Conservation (phyloP, 2,329 filamentous ascomycete species). For the Penicillium sclerotiorum region DNA sequence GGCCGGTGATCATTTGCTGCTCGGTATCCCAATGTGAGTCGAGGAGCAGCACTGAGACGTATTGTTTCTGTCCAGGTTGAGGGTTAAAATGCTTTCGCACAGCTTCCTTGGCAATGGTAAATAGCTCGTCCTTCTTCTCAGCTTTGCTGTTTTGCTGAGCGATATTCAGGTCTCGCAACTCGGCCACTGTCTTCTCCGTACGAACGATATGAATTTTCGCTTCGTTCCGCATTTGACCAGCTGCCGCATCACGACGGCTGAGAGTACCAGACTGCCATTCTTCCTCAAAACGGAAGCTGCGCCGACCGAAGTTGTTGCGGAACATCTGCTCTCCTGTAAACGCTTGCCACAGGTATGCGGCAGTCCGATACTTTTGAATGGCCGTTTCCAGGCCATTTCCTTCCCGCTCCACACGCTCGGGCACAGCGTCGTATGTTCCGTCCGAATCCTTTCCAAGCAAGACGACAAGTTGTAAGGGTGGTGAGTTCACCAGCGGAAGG, state of each 20-base stretch:
- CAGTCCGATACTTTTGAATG: constrained; percentile 88
- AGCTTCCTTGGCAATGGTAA: constrained; percentile 74
- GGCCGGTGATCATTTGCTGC: constrained; percentile 71
- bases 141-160: constrained; percentile 76
- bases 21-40: constrained; percentile 85
- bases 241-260: constrained; percentile 71
- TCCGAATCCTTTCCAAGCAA: constrained; percentile 86
- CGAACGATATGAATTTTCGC: constrained; percentile 87
- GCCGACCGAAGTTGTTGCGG: constrained; percentile 80
- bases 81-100: constrained; percentile 77
- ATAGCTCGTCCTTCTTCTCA: constrained; percentile 72
- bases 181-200: constrained; percentile 78
- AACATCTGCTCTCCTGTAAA: constrained; percentile 97
- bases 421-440: constrained; percentile 79
- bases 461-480: constrained; percentile 87
- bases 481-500: constrained; percentile 74
- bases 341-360: constrained; percentile 94
- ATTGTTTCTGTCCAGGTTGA: constrained; percentile 75
- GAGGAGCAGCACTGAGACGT: constrained; percentile 83
- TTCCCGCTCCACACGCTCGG: constrained; percentile 73
- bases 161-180: constrained; percentile 75
- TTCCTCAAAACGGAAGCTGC: constrained; percentile 89
- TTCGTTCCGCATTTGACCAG: constrained; percentile 80
- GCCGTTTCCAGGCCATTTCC: constrained; percentile 81
- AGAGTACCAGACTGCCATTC: constrained; percentile 87